Conservation (phyloP, 139 green algal species). For the Pedinophyceae sp. region DNA sequence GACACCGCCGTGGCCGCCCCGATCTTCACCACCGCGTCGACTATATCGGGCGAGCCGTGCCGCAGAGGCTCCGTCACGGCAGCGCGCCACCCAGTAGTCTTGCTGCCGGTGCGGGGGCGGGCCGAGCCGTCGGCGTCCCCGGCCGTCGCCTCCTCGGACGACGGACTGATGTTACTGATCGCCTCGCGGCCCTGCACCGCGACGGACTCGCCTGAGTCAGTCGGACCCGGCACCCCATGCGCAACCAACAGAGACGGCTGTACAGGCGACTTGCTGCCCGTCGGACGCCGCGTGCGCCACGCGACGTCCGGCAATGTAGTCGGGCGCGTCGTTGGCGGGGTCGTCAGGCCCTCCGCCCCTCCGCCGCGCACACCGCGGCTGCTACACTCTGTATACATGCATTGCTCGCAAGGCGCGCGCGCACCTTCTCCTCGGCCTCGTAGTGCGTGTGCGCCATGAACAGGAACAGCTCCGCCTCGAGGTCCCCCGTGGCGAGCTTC, state of each 20-base stretch:
- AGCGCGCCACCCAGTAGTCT: not conserved
- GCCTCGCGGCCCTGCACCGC: too few species aligned
- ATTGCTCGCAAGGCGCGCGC: slow-evolving; percentile 2
- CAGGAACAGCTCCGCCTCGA: slow-evolving; percentile 76
- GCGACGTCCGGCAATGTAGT: not conserved
- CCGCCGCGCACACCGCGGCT: slow-evolving; percentile 11
- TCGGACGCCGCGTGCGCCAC: not conserved
- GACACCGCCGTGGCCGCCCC: not conserved
- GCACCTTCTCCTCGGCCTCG: slow-evolving; percentile 9
- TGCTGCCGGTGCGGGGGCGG: not conserved
- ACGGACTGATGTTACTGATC: too few species aligned
- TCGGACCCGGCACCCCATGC: too few species aligned
- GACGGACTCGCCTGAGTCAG: not conserved
- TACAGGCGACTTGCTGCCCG: too few species aligned
- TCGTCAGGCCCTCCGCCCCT: slow-evolving; percentile 6
- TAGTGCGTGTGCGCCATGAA: slow-evolving; percentile 39
- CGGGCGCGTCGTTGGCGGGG: slow-evolving; percentile 15
- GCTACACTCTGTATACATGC: too few species aligned
- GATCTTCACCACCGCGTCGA: not conserved
- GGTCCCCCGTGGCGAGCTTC: slow-evolving; percentile 42
- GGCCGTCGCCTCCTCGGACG: not conserved
- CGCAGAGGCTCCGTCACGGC: not conserved
- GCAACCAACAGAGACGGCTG: too few species aligned
- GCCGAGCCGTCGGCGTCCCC: not conserved
- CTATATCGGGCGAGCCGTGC: not conserved